Conservation (phyloP, 1,139 yeast genomes). For the Protomyces gravidus region DNA sequence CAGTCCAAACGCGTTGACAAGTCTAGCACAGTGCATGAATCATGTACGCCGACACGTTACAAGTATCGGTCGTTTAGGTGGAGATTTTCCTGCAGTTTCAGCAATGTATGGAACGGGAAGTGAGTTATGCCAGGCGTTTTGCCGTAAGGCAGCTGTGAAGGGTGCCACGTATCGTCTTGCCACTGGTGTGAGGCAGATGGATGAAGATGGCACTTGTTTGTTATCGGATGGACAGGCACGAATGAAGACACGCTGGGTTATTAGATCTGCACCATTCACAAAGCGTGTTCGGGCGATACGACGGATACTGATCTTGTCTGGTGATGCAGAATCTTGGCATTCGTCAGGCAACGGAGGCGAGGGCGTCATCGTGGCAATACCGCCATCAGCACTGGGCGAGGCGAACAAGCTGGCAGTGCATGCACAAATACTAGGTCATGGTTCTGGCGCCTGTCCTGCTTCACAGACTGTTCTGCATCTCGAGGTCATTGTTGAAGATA, state of each 20-base stretch:
- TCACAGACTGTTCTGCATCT: conserved; percentile 89
- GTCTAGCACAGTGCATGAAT: conserved; percentile 68
- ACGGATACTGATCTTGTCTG: conserved; percentile 5
- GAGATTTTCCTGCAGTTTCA: conserved; percentile 85
- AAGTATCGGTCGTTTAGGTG: conserved; percentile 80
- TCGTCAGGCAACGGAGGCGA: conserved; percentile 53
- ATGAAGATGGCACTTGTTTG: conserved; percentile 46
- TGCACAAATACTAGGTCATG: conserved; percentile 81
- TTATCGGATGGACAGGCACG: neutral
- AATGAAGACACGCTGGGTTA: neutral
- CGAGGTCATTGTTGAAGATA: conserved; percentile 43
- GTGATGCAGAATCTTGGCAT: conserved; percentile 3
- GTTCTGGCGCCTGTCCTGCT: conserved; percentile 81
- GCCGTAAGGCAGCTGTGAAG: conserved; percentile 97
- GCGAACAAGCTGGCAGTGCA: conserved; percentile 72
- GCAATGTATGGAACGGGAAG: conserved; percentile 96
- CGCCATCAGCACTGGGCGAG: conserved; percentile 68
- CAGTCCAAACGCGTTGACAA: conserved; percentile 55
- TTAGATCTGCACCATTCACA: neutral
- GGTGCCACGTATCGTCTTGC: conserved; percentile 86
- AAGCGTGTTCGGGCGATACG: neutral
- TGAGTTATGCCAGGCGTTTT: conserved; percentile 92
- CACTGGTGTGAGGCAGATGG: conserved; percentile 63
- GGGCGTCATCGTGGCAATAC: conserved; percentile 85
- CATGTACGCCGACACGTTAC: conserved; percentile 76